These are phyloP conservation scores for Eudorina sp. DNA, from an alignment of 139 green algal genomes.

Conservation along the genomic window DNA sequence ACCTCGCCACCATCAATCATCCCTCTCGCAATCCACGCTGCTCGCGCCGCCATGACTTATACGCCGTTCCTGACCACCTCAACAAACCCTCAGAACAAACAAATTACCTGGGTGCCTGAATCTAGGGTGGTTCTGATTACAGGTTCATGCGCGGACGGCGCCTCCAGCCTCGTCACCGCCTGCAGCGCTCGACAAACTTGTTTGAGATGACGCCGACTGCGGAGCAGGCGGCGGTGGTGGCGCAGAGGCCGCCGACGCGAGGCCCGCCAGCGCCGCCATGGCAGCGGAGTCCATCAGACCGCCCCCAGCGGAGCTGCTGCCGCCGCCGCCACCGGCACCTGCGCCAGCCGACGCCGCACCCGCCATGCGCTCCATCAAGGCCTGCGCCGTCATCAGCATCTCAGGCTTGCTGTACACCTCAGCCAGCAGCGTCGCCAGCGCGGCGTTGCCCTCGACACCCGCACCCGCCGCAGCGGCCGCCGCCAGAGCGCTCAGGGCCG, in stretches of 20 bases:
- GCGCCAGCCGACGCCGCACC: background rate
- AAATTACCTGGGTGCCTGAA: too few relatives aligned
- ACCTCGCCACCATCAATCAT: too few relatives aligned
- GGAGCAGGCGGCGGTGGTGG: background rate
- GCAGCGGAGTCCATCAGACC: slow-evolving; percentile 1
- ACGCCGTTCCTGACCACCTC: too few relatives aligned
- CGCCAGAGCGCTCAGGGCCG: background rate
- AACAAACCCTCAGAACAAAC: too few relatives aligned
- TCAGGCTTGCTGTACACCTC: slow-evolving; percentile 35
- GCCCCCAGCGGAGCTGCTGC: background rate
- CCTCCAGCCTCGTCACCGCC: too few relatives aligned
- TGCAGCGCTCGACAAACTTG: too few relatives aligned
- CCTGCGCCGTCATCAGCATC: slow-evolving; percentile 9
- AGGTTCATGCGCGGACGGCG: too few relatives aligned
- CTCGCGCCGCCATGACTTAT: too few relatives aligned
- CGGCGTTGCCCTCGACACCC: background rate
- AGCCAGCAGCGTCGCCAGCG: slow-evolving; percentile 28
- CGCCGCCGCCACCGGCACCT: background rate
- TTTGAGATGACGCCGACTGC: too few relatives aligned
- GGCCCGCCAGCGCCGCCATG: slow-evolving; percentile 2
- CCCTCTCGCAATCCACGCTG: too few relatives aligned
- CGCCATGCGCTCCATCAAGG: slow-evolving; percentile 23
- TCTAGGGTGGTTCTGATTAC: too few relatives aligned
- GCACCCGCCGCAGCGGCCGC: background rate
- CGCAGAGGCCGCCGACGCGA: background rate